These are phyloP conservation scores for Phytophthora lateralis DNA, from an alignment of 352 stramenopile genomes.

Conservation along the genomic window DNA sequence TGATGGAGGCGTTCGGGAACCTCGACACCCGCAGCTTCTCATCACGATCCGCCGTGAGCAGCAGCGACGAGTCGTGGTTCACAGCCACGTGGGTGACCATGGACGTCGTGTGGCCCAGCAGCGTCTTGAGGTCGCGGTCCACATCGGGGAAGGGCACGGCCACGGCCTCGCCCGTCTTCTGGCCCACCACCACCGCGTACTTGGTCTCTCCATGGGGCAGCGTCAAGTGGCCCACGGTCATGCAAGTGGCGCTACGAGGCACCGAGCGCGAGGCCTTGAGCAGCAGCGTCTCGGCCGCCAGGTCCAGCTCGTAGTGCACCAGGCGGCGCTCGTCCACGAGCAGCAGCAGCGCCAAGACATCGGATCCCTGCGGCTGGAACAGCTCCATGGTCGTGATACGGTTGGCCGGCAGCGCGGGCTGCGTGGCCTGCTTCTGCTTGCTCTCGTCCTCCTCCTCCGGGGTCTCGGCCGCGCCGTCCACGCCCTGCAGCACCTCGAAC, in stretches of 20 bases:
- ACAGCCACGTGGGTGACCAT: constrained; percentile 83
- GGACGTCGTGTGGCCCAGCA: constrained; percentile 86
- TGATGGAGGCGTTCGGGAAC: constrained; percentile 73
- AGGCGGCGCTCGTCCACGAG: constrained; percentile 75
- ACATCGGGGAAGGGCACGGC: constrained; percentile 80
- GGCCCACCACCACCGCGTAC: constrained; percentile 71
- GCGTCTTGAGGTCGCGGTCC: constrained; percentile 64
- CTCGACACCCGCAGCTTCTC: constrained; percentile 87
- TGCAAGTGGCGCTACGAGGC: constrained; percentile 77
- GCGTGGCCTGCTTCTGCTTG: constrained; percentile 38
- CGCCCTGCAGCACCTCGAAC: constrained; percentile 53
- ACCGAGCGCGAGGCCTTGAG: constrained; percentile 49
- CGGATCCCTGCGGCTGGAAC: constrained; percentile 33
- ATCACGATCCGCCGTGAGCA: constrained; percentile 82
- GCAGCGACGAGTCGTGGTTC: constrained; percentile 53
- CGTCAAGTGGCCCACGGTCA: constrained; percentile 41
- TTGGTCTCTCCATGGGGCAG: constrained; percentile 40
- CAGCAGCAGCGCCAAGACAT: constrained; percentile 50
- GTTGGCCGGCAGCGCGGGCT: constrained; percentile 34
- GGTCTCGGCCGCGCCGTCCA: constrained; percentile 20
- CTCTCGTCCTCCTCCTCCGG: constrained; percentile 23
- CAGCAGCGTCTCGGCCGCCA: constrained; percentile 42
- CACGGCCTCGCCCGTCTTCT: constrained; percentile 86
- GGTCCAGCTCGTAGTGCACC: constrained; percentile 75
- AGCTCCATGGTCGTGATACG: constrained; percentile 50